phyloP scores from a whole-genome alignment of 371 early-diverging fungal genomes.

The Mucor sp. region DNA sequence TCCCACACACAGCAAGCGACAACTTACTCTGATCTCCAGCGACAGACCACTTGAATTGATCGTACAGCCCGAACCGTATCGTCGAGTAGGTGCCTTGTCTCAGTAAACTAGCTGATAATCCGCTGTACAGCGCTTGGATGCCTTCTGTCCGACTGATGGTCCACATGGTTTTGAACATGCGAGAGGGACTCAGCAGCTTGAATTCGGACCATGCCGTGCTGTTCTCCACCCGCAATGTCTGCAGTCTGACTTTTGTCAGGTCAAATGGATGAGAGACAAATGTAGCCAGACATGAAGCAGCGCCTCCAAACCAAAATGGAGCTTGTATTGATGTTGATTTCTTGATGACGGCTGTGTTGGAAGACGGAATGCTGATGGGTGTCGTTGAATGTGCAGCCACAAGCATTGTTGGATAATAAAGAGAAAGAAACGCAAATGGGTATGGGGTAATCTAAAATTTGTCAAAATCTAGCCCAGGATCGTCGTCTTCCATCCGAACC shows the following conservation, averaged over 20 bases:
- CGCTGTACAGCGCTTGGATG: slow-evolving; percentile 56
- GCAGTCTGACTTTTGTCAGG: slow-evolving; percentile 75
- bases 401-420: background rate
- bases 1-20: background rate
- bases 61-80: slow-evolving; percentile 71
- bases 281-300: slow-evolving; percentile 65
- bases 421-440: background rate
- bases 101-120: slow-evolving; percentile 66
- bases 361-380: background rate
- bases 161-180: slow-evolving; percentile 51
- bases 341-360: slow-evolving; percentile 1
- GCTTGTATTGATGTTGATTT: slow-evolving; percentile 22
- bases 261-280: slow-evolving; percentile 78
- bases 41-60: slow-evolving; percentile 54
- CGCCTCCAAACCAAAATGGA: slow-evolving; percentile 65
- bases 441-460: background rate
- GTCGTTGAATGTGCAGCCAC: background rate
- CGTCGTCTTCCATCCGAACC: background rate
- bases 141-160: slow-evolving; percentile 48
- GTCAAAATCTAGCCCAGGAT: slow-evolving; percentile 1
- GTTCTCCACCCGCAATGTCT: slow-evolving; percentile 51
- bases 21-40: slow-evolving; percentile 46
- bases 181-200: slow-evolving; percentile 28
- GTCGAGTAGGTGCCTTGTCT: slow-evolving; percentile 77
- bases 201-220: slow-evolving; percentile 29